Evolutionary conservation across 1,284 basidiomycete genomes (phyloP), one percentile per base, ranked within the genome.

Genomic region (Tylopilus sp.): DNA sequence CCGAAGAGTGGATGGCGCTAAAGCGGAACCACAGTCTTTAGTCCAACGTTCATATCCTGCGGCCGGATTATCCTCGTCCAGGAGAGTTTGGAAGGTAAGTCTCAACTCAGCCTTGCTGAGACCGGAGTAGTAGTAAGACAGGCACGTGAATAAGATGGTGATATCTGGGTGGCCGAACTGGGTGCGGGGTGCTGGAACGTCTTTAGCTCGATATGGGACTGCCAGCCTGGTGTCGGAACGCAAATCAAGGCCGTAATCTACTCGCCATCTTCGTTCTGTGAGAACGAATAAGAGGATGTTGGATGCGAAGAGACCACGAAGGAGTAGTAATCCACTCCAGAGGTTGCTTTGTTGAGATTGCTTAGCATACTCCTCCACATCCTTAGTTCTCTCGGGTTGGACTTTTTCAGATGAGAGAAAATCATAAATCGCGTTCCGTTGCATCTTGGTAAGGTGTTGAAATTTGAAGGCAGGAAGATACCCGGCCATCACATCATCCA

Each of bases 11-110:
- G 47, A 22, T 0, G 81, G 82, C 5, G 83, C 58, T 0, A 33
- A 18, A 4, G 24, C 9, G 5, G 1, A 33, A n/a, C 39, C 61
- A 24, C 4, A 57, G 2, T 68, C 62, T 33, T 61, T 26, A 7
- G 81, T 73, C 87, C 86, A 88, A 8, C 69, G 62, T 41, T 81
- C 73, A 54, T 87, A 88, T 62, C 82, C 81, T 9, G 74, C 55
- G 0, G 68, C 67, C 5, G 84, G 83, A 62, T 86, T 81, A 62
- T 86, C 85, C 6, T 77, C 74, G 32, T 79, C 81, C 52, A 76
- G 69, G 5, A 88, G 71, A 2, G 79, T 66, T 13, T 80, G 67
- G 53, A 88, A 86, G 58, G 77, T 79, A 5, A 63, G 49, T 32
- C 72, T 70, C 7, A 87, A 63, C 62, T 87, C 81, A 1, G 72